Evolutionary conservation across 2,329 filamentous ascomycete genomes (phyloP).

Genomic region (Chaetomiaceae sp.): DNA sequence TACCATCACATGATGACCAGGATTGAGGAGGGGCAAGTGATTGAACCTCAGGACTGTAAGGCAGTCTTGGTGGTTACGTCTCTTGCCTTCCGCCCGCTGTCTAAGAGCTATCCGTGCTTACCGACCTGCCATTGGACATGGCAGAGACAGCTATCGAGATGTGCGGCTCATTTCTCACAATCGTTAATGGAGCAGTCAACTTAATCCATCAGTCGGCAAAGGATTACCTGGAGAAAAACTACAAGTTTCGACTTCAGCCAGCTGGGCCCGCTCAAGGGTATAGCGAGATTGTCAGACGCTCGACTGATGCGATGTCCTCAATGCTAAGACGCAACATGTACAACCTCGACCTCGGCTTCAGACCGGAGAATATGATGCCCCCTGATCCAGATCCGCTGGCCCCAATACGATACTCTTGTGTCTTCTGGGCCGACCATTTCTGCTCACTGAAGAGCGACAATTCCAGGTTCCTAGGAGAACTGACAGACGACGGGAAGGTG

Average conservation of each 20-base stretch:
- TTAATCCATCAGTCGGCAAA: constrained; percentile 32
- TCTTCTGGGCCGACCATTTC: constrained; percentile 17
- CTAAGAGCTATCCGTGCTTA: constrained; percentile 20
- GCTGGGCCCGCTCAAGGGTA: constrained; percentile 12
- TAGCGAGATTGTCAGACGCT: constrained; percentile 14
- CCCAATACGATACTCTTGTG: constrained; percentile 18
- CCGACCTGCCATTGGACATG: constrained; percentile 15
- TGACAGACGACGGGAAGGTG: constrained; percentile 10
- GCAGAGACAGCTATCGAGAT: constrained; percentile 20
- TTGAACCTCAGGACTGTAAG: constrained; percentile 19
- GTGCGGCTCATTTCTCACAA: constrained; percentile 33
- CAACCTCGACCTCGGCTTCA: constrained; percentile 18
- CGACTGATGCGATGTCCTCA: constrained; percentile 15
- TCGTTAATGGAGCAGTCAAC: constrained; percentile 23
- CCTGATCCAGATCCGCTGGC: constrained; percentile 18
- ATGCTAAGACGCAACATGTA: constrained; percentile 18
- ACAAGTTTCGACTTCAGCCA: constrained; percentile 7
- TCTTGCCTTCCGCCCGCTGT: constrained; percentile 23
- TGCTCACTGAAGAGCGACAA: constrained; percentile 8
- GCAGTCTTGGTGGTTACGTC: constrained; percentile 16
- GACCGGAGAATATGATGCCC: constrained; percentile 9
- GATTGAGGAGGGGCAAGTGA: constrained; percentile 9
- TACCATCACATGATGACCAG: constrained; percentile 28
- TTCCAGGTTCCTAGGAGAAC: background rate
- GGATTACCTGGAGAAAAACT: constrained; percentile 27